phyloP scores from a whole-genome alignment of 169 alveolate species.

The Cryptosporidium tyzzeri region DNA sequence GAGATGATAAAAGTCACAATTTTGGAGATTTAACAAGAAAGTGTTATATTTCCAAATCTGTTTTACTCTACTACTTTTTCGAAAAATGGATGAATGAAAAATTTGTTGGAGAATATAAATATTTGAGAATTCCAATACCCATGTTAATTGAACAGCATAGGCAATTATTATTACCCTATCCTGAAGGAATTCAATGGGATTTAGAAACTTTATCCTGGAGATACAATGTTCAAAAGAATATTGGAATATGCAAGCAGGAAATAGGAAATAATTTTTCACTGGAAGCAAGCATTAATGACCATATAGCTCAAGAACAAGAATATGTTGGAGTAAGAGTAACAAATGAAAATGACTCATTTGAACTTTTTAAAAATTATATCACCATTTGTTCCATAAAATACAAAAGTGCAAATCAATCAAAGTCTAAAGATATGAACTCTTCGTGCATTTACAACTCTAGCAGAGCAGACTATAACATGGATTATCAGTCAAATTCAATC shows the following conservation, averaged over 20 bases:
- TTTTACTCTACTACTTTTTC: conserved; percentile 48
- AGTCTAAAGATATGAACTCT: conserved; percentile 15
- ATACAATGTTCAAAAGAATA: conserved; percentile 35
- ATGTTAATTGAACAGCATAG: conserved; percentile 61
- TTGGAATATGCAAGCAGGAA: neutral
- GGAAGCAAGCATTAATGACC: conserved; percentile 31
- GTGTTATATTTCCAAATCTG: conserved; percentile 51
- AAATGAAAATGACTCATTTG: conserved; percentile 26
- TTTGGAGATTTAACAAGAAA: conserved; percentile 30
- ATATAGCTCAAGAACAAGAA: conserved; percentile 27
- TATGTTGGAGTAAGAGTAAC: conserved; percentile 1
- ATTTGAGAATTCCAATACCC: conserved; percentile 61
- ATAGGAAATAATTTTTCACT: neutral
- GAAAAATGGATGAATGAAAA: conserved; percentile 72
- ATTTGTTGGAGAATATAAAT: conserved; percentile 40
- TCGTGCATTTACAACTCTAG: neutral
- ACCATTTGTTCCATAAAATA: conserved; percentile 48
- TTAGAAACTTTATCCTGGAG: conserved; percentile 49
- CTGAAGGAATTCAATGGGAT: conserved; percentile 63
- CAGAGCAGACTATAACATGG: neutral
- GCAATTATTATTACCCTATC: conserved; percentile 55
- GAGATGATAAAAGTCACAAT: conserved; percentile 18
- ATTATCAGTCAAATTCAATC: neutral
- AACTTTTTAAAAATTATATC: conserved; percentile 37
- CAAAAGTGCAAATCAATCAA: conserved; percentile 8